Percentiles rank a stretch among this genome's conserved stretches.
These are phyloP conservation scores for Podosphaera xanthii DNA, from an alignment of 2,329 filamentous ascomycete species.

Conservation along the genomic window DNA sequence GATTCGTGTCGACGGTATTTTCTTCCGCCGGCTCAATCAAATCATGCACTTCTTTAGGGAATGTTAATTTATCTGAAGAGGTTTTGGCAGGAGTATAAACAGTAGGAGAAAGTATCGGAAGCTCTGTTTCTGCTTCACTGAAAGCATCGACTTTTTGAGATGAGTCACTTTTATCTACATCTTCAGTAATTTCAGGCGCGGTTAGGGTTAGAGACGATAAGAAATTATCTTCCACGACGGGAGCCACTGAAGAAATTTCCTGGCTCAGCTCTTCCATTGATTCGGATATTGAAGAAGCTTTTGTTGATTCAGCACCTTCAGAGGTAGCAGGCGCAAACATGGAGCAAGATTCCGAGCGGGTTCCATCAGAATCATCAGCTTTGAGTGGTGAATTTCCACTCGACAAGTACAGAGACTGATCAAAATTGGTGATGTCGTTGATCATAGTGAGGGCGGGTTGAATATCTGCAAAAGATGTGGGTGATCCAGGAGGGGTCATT, in stretches of 20 bases:
- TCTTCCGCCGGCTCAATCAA: neutral
- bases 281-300: slow-evolving; percentile 40
- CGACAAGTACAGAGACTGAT: slow-evolving; percentile 32
- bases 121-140: neutral
- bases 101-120: neutral
- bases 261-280: slow-evolving; percentile 36
- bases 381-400: slow-evolving; percentile 21
- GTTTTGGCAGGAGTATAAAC: neutral
- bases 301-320: slow-evolving; percentile 34
- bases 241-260: slow-evolving; percentile 8
- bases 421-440: slow-evolving; percentile 16
- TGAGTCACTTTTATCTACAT: neutral
- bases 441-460: slow-evolving; percentile 11
- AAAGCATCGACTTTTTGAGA: neutral
- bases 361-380: slow-evolving; percentile 15
- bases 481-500: slow-evolving; percentile 1
- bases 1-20: too few species aligned
- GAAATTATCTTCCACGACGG: slow-evolving; percentile 1
- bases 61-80: neutral
- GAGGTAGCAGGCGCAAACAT: slow-evolving; percentile 31
- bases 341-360: slow-evolving; percentile 32
- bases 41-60: neutral
- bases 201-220: neutral
- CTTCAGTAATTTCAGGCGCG: slow-evolving; percentile 1
- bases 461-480: slow-evolving; percentile 7